phyloP scores from a whole-genome alignment of 768 basidiomycete species.

The Tulasnella sp. region DNA sequence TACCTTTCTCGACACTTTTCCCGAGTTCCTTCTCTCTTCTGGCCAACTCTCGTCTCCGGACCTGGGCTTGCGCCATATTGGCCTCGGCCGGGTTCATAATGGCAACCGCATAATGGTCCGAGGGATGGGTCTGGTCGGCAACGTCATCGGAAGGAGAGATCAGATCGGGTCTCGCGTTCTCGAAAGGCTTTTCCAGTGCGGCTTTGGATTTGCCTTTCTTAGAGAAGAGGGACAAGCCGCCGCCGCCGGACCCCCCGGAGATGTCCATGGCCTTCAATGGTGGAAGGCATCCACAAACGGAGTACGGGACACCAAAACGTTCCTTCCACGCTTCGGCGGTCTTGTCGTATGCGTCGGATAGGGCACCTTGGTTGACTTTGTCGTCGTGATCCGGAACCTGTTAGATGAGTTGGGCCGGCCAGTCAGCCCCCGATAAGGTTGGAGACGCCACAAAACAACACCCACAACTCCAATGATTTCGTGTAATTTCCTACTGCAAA shows the following conservation, averaged over 20 bases:
- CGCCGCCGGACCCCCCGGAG: not conserved
- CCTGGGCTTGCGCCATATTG: constrained; percentile 18
- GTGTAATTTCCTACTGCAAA: constrained; percentile 9
- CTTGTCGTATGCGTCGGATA: constrained; percentile 23
- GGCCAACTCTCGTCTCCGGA: constrained; percentile 6
- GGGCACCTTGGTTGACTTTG: constrained; percentile 29
- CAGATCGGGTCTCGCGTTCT: constrained; percentile 37
- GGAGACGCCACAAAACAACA: not conserved
- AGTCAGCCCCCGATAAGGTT: not conserved
- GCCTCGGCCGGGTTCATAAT: constrained; percentile 6
- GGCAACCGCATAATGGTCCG: constrained; percentile 34
- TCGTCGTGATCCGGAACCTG: constrained; percentile 37
- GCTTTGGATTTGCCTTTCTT: constrained; percentile 28
- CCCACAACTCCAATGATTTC: constrained; percentile 21
- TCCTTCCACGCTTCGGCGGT: constrained; percentile 26
- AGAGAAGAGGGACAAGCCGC: constrained; percentile 26
- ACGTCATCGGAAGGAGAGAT: constrained; percentile 31
- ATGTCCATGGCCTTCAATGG: constrained; percentile 11
- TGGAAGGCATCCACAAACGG: constrained; percentile 63
- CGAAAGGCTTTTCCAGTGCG: not conserved
- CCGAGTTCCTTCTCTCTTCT: constrained; percentile 13
- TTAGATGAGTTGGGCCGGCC: not conserved
- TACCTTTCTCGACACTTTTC: constrained; percentile 3
- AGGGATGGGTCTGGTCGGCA: constrained; percentile 38
- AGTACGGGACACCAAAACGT: constrained; percentile 55